Conservation (phyloP, 495 filamentous ascomycete species). For the Glutinoglossum americanum region DNA sequence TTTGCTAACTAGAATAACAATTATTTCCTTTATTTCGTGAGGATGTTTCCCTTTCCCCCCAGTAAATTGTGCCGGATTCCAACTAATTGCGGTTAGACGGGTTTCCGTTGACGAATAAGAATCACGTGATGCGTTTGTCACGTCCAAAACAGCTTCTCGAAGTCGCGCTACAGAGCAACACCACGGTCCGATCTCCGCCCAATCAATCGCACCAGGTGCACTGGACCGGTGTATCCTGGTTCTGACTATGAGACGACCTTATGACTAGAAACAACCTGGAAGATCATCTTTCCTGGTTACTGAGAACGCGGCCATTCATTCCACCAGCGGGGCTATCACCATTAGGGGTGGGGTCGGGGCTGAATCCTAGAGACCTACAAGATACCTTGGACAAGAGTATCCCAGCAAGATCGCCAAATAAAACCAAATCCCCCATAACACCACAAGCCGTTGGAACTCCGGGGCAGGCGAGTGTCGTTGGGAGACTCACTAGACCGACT, state of each 20-base stretch:
- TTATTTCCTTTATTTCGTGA: too few relatives aligned
- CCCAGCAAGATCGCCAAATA: not conserved
- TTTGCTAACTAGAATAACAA: too few relatives aligned
- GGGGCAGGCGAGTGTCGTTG: not conserved
- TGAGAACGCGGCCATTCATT: conserved; percentile 23
- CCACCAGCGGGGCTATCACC: conserved; percentile 12
- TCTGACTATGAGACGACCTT: conserved; percentile 12
- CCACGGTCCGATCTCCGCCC: not conserved
- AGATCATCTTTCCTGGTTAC: conserved; percentile 37
- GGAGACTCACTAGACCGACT: not conserved
- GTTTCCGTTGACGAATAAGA: not conserved
- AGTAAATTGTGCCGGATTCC: too few relatives aligned
- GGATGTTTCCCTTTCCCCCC: too few relatives aligned
- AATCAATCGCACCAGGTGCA: not conserved
- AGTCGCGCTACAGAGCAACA: not conserved
- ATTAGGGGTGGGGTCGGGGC: conserved; percentile 1
- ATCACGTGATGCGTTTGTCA: not conserved
- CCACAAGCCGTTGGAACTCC: not conserved
- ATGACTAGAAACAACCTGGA: conserved; percentile 47
- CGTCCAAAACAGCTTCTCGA: not conserved
- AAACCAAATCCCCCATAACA: not conserved
- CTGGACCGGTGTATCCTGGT: conserved; percentile 19
- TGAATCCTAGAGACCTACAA: not conserved
- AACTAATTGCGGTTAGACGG: not conserved
- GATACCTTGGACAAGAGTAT: not conserved